phyloP scores from a whole-genome alignment of 345 rosid species.

The Populus euphratica region DNA sequence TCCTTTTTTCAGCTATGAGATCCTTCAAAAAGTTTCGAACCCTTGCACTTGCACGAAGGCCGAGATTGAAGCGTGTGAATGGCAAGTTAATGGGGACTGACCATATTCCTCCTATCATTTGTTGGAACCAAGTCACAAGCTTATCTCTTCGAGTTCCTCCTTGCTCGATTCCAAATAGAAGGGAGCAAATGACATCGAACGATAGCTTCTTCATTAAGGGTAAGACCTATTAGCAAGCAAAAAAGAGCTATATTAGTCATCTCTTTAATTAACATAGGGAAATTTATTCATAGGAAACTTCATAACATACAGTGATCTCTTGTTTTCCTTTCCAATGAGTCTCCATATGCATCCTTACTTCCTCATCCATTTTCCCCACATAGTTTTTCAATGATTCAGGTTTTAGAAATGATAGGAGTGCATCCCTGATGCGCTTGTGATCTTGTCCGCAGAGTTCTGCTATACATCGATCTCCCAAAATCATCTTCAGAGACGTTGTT shows the following conservation, averaged over 20 bases:
- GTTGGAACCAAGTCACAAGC: slow-evolving; percentile 27
- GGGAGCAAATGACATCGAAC: slow-evolving; percentile 48
- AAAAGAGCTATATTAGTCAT: no score
- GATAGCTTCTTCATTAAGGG: slow-evolving; percentile 50
- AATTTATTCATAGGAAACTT: no score
- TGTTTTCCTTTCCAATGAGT: slow-evolving; percentile 43
- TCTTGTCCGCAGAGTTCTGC: slow-evolving; percentile 38
- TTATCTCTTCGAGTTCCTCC: slow-evolving; percentile 37
- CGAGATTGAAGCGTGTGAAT: slow-evolving; percentile 41
- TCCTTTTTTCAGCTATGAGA: slow-evolving; percentile 37
- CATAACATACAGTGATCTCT: slow-evolving; percentile 27
- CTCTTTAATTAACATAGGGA: background rate
- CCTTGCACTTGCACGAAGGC: slow-evolving; percentile 39
- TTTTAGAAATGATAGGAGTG: slow-evolving; percentile 41
- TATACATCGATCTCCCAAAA: slow-evolving; percentile 40
- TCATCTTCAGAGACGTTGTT: slow-evolving; percentile 23
- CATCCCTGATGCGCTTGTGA: slow-evolving; percentile 45
- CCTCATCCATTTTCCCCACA: slow-evolving; percentile 48
- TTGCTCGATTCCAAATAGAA: slow-evolving; percentile 41
- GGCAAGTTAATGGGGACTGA: slow-evolving; percentile 46
- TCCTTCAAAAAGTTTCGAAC: slow-evolving; percentile 30
- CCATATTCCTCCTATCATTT: slow-evolving; percentile 48
- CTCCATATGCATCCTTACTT: slow-evolving; percentile 43
- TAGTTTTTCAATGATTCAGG: slow-evolving; percentile 58
- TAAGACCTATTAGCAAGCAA: slow-evolving; percentile 39